Conservation (phyloP, 371 early-diverging fungal species). For the Apophysomyces variabilis region DNA sequence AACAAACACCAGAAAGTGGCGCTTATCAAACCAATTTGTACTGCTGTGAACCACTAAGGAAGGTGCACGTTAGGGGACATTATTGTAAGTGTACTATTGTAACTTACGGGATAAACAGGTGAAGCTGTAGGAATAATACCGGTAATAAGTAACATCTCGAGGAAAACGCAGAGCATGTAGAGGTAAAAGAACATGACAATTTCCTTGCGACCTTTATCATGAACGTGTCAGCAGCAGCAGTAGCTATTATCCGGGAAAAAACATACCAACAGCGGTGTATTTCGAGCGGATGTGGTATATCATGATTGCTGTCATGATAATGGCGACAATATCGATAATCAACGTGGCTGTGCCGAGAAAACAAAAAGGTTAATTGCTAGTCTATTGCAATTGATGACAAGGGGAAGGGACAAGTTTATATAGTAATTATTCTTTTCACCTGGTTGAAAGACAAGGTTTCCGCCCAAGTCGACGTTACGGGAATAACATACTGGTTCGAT, state of each 20-base stretch:
- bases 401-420: background rate
- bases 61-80: background rate
- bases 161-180: constrained; percentile 69
- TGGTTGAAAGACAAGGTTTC: constrained; percentile 88
- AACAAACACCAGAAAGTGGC: constrained; percentile 91
- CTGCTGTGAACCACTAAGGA: constrained; percentile 84
- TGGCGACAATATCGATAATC: constrained; percentile 81
- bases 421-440: constrained; percentile 51
- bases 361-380: constrained; percentile 6
- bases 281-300: constrained; percentile 89
- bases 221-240: background rate
- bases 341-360: constrained; percentile 56
- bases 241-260: background rate
- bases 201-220: constrained; percentile 81
- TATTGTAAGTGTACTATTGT: background rate
- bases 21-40: constrained; percentile 80
- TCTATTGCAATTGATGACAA: too few species aligned
- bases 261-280: constrained; percentile 90
- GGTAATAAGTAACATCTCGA: constrained; percentile 82
- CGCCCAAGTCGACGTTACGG: constrained; percentile 84
- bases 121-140: constrained; percentile 82
- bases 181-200: constrained; percentile 92
- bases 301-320: constrained; percentile 92
- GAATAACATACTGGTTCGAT: constrained; percentile 92
- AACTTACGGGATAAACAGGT: constrained; percentile 71